Evolutionary conservation across 78 protist species (phyloP).

Genomic region (Dictyostelium firmibasis): DNA sequence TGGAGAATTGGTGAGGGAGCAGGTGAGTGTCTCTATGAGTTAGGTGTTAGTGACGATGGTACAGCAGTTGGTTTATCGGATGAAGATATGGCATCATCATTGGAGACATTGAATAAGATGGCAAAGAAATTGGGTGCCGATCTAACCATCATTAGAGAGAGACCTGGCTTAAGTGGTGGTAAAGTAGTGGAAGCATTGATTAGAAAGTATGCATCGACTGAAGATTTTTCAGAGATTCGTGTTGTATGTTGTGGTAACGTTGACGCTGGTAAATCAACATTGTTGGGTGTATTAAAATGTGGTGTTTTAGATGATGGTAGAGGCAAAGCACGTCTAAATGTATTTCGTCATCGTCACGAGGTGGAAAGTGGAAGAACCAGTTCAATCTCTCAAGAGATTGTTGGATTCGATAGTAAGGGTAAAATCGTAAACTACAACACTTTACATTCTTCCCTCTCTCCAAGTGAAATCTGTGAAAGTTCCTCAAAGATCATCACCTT

Average conservation of each 20-base stretch:
- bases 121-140: constrained; percentile 51
- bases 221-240: constrained; percentile 76
- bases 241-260: constrained; percentile 91
- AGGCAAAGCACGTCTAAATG: constrained; percentile 90
- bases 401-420: constrained; percentile 92
- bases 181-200: constrained; percentile 83
- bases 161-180: constrained; percentile 52
- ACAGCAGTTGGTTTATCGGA: constrained; percentile 71
- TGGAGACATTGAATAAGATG: constrained; percentile 64
- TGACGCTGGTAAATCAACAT: constrained; percentile 90
- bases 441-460: not conserved
- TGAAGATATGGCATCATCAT: constrained; percentile 28
- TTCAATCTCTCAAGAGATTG: constrained; percentile 83
- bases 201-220: constrained; percentile 62
- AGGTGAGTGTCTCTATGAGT: constrained; percentile 94
- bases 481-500: constrained; percentile 83
- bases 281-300: constrained; percentile 91
- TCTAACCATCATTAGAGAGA: constrained; percentile 48
- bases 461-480: constrained; percentile 53
- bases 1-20: constrained; percentile 80
- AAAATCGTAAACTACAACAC: constrained; percentile 70
- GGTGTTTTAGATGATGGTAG: constrained; percentile 95
- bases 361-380: constrained; percentile 93
- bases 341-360: constrained; percentile 95
- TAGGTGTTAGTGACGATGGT: constrained; percentile 93